Percentiles rank a stretch among this genome's conserved stretches.
These are phyloP conservation scores for Saccharum hybrid DNA, from an alignment of 202 grass and related monocot species.

Conservation along the genomic window DNA sequence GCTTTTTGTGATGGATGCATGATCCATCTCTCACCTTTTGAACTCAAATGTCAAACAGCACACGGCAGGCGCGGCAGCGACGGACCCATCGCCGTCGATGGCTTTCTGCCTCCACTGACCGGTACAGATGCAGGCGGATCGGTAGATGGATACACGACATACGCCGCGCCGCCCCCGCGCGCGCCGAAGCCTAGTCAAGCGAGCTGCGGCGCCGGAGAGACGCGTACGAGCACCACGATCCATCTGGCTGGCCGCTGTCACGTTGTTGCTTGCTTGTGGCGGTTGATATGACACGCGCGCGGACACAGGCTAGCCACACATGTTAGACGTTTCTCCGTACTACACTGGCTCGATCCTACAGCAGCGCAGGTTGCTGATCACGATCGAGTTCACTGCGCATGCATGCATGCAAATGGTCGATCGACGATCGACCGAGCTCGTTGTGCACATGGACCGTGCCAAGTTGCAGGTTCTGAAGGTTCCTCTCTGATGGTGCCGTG, in stretches of 20 bases:
- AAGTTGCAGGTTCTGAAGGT: neutral
- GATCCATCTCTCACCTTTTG: constrained; percentile 21
- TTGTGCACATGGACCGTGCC: constrained; percentile 2
- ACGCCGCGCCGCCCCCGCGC: neutral
- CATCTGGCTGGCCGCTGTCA: too few relatives aligned
- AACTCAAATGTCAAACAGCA: constrained; percentile 54
- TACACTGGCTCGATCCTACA: too few relatives aligned
- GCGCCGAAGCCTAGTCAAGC: neutral
- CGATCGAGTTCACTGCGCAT: neutral
- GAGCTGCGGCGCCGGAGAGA: neutral
- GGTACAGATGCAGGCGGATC: constrained; percentile 44
- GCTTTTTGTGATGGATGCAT: neutral
- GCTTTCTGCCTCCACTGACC: constrained; percentile 72
- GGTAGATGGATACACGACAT: neutral
- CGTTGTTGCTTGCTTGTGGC: too few relatives aligned
- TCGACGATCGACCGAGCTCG: neutral
- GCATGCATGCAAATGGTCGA: neutral
- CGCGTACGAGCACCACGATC: too few relatives aligned
- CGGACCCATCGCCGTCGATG: constrained; percentile 48
- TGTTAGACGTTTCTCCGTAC: too few relatives aligned
- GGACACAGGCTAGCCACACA: too few relatives aligned
- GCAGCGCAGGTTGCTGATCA: neutral
- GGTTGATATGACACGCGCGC: neutral
- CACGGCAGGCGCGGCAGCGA: constrained; percentile 1
- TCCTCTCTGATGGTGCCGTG: neutral